A percentile compares a stretch with the other conserved stretches of the same genome.
Evolutionary conservation across 768 basidiomycete genomes (phyloP).

Genomic region (Kwoniella pini): DNA sequence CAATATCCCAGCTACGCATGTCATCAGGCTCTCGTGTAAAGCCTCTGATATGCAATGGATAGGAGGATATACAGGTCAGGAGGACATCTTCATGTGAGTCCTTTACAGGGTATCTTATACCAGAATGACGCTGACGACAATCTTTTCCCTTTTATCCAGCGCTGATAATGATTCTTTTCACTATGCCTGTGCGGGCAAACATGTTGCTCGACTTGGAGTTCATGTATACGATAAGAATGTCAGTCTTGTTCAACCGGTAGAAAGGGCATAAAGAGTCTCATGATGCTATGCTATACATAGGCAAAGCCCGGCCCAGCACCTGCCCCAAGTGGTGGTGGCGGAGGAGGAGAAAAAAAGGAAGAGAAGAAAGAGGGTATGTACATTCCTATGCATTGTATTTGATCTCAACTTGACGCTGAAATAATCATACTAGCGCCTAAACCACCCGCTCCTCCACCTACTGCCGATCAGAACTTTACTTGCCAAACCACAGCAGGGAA

Average conservation of each 20-base stretch:
- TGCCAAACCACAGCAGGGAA: slow-evolving; percentile 44
- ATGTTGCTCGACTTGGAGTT: slow-evolving; percentile 47
- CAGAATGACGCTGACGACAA: not conserved
- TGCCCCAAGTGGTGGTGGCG: slow-evolving; percentile 14
- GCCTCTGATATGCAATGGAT: slow-evolving; percentile 48
- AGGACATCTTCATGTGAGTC: slow-evolving; percentile 48
- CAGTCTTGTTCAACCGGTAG: slow-evolving; percentile 6
- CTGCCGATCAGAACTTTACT: slow-evolving; percentile 23
- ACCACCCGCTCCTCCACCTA: slow-evolving; percentile 6
- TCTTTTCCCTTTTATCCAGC: slow-evolving; percentile 16
- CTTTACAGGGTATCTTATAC: not conserved
- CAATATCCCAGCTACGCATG: slow-evolving; percentile 41
- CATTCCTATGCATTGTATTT: not conserved
- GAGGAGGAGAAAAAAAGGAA: slow-evolving; percentile 14
- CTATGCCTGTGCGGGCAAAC: slow-evolving; percentile 52
- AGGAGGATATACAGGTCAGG: slow-evolving; percentile 30
- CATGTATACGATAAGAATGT: slow-evolving; percentile 48
- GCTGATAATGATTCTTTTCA: slow-evolving; percentile 53
- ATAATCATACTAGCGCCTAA: slow-evolving; percentile 12
- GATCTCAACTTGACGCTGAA: too few relatives aligned
- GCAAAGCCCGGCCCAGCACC: slow-evolving; percentile 18
- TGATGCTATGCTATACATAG: not conserved
- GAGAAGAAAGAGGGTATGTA: slow-evolving; percentile 16
- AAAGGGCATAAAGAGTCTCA: not conserved
- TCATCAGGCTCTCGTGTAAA: slow-evolving; percentile 42